These are phyloP conservation scores for Cutaneotrichosporon cavernicola DNA, from an alignment of 1,284 basidiomycete species.

Conservation along the genomic window DNA sequence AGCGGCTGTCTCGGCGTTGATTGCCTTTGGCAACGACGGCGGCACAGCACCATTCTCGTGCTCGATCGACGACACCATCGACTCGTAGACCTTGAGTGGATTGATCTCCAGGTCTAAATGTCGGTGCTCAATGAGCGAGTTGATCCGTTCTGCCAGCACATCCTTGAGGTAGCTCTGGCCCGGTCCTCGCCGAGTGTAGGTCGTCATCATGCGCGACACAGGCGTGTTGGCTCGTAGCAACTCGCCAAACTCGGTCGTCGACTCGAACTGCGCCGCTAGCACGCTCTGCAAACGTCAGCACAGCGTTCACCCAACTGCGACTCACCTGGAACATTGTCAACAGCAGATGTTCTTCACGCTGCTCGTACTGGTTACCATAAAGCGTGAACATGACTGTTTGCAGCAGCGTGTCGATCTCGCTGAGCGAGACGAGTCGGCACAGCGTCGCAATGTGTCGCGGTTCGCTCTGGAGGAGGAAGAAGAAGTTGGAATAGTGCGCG, in stretches of 20 bases:
- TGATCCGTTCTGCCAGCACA: constrained; percentile 94
- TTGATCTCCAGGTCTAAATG: constrained; percentile 98
- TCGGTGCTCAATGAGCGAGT: constrained; percentile 96
- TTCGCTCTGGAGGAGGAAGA: constrained; percentile 97
- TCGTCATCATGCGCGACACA: constrained; percentile 99
- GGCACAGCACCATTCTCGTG: constrained; percentile 91
- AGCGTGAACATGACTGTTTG: constrained; percentile 99
- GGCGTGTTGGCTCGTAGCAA: constrained; percentile 97
- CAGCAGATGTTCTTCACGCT: constrained; percentile 94
- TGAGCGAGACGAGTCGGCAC: constrained; percentile 92
- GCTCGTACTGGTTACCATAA: constrained; percentile 99
- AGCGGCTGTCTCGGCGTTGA: constrained; percentile 87
- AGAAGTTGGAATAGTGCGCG: constrained; percentile 92
- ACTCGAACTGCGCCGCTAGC: constrained; percentile 96
- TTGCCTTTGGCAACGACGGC: constrained; percentile 82
- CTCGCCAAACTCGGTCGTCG: constrained; percentile 94
- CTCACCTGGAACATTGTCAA: constrained; percentile 89
- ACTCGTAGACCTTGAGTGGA: constrained; percentile 96
- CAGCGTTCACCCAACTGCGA: not conserved
- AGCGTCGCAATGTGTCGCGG: constrained; percentile 94
- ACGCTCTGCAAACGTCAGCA: constrained; percentile 68
- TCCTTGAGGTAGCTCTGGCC: constrained; percentile 97
- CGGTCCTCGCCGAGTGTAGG: constrained; percentile 95
- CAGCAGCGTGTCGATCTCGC: constrained; percentile 96
- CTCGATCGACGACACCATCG: constrained; percentile 97